Base-by-base conservation (phyloP, 805 yeast genomes). In the Candida multigemmis region DNA sequence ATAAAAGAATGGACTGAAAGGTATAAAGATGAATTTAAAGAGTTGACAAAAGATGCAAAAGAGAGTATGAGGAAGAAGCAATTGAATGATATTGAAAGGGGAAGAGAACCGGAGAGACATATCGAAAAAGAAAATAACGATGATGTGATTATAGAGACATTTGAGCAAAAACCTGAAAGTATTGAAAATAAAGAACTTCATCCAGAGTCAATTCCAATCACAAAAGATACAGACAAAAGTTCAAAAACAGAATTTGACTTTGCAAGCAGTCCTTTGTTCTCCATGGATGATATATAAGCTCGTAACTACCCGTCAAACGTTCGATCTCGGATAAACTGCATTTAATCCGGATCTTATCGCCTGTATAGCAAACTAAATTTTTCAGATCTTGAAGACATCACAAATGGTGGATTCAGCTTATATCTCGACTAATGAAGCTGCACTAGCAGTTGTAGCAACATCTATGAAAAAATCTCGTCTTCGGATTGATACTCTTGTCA, bases 401-500 rank as follows among this genome's bases (percentile, higher is more conserved):
- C n/a, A n/a, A n/a, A n/a, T n/a, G n/a, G n/a, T 32, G 19, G 38
- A 37, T 13, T 32, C 41, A 12, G 22, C 23, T 21, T 82, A 79
- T 41, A 64, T 79, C 26, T 73, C 85, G 4, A 82, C 89, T 5
- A 76, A 81, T 52, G 93, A 82, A 41, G 76, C 89, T 3, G 91
- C 91, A 0, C 50, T 82, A 26, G 91, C 93, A 0, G 78, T 80
- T 21, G 89, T 81, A 12, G 93, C 93, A 6, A 82, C 91, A 0
- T 65, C 85, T 3, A 81, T 81, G 91, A 82, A 82, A 50, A 82
- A 82, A 43, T 69, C 87, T 4, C 63, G 93, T 48, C 62, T 79
- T 16, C 65, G 73, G 36, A 38, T 74, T 4, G 77, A 75, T 32
- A 64, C 76, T 1, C 46, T 82, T n/a, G 37, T 72, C 0, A 41